A percentile compares a stretch with the other conserved stretches of the same genome.
Evolutionary conservation across 2,329 filamentous ascomycete species (phyloP).

Genomic region (Gaeumannomyces sp.): DNA sequence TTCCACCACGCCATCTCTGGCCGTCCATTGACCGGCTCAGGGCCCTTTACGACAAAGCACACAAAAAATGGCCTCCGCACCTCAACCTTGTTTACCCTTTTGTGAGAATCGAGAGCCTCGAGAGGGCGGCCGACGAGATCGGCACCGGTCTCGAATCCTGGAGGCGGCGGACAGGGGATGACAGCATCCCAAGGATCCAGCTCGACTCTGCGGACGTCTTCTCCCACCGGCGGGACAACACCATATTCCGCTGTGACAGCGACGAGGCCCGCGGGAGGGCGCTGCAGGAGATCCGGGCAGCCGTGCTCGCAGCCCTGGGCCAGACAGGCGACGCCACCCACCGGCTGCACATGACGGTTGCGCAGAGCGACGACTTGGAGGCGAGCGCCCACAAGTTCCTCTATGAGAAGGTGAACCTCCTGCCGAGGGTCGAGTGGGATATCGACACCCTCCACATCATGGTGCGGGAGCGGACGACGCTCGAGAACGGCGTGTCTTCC

Average conservation of each 20-base stretch:
- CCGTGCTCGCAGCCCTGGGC: conserved; percentile 31
- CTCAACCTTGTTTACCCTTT: conserved; percentile 64
- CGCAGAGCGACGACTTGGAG: conserved; percentile 44
- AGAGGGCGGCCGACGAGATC: conserved; percentile 34
- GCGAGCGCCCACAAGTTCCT: conserved; percentile 43
- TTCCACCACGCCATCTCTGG: conserved; percentile 46
- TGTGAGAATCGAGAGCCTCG: conserved; percentile 41
- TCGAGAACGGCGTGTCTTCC: conserved; percentile 22
- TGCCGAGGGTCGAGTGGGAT: conserved; percentile 44
- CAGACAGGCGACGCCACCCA: conserved; percentile 23
- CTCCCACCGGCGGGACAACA: conserved; percentile 41
- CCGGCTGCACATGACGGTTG: conserved; percentile 53
- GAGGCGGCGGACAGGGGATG: not conserved
- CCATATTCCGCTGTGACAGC: conserved; percentile 37
- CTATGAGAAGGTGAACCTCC: conserved; percentile 42
- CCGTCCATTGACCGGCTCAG: conserved; percentile 47
- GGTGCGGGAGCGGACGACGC: conserved; percentile 35
- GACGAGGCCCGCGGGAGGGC: conserved; percentile 14
- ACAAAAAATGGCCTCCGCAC: conserved; percentile 59
- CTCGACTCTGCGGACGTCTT: conserved; percentile 42
- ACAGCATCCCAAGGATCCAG: conserved; percentile 18
- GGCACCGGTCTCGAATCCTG: conserved; percentile 24
- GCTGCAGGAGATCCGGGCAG: conserved; percentile 28
- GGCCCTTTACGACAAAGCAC: conserved; percentile 55
- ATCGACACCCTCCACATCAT: conserved; percentile 45